phyloP scores from a whole-genome alignment of 2,329 filamentous ascomycete species.

The Beauveria australis region DNA sequence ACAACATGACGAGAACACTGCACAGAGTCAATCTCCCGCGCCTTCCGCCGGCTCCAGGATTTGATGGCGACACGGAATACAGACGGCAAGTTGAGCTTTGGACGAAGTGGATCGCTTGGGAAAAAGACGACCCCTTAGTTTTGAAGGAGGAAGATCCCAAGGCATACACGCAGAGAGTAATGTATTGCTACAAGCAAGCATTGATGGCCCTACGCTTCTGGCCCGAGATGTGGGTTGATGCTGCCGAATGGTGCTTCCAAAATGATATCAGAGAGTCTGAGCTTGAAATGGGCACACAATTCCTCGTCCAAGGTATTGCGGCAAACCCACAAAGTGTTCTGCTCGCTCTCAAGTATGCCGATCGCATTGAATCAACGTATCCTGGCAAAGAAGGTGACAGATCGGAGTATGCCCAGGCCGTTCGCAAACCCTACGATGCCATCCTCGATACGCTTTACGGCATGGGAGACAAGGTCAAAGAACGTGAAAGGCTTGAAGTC shows the following conservation, averaged over 20 bases:
- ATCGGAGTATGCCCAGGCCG: conserved; percentile 66
- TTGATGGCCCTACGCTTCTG: conserved; percentile 90
- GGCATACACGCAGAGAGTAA: conserved; percentile 66
- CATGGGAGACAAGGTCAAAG: conserved; percentile 65
- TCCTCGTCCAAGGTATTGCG: conserved; percentile 72
- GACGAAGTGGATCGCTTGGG: conserved; percentile 93
- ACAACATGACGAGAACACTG: conserved; percentile 74
- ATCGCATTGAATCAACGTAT: conserved; percentile 74
- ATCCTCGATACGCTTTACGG: conserved; percentile 83
- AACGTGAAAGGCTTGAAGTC: conserved; percentile 51
- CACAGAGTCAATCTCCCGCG: conserved; percentile 70
- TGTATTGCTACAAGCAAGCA: conserved; percentile 90
- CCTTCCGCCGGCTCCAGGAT: conserved; percentile 75
- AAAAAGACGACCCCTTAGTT: conserved; percentile 85
- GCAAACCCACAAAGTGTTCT: conserved; percentile 93
- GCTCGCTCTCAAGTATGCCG: conserved; percentile 80
- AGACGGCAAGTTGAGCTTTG: conserved; percentile 77
- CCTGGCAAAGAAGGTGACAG: conserved; percentile 71
- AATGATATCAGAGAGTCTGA: conserved; percentile 60
- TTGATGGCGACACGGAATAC: conserved; percentile 80
- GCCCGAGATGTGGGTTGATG: conserved; percentile 93
- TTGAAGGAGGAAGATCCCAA: conserved; percentile 72
- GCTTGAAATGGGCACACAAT: conserved; percentile 57
- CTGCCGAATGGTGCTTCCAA: conserved; percentile 83
- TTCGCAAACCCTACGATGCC: conserved; percentile 76